phyloP scores from a whole-genome alignment of 345 rosid genomes.

The Eucalyptus melliodora region DNA sequence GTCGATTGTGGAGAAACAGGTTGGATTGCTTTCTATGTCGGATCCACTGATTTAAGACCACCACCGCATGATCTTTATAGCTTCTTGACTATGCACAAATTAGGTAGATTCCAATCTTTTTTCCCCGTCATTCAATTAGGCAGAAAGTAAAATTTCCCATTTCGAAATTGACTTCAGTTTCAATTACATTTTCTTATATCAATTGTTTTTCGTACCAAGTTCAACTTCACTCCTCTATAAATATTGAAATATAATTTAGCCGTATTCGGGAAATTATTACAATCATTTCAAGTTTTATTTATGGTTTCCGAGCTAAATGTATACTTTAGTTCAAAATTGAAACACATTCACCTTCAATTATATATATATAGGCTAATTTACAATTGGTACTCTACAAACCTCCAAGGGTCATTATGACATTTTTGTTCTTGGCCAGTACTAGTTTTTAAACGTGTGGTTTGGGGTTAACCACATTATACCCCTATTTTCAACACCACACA shows the following conservation, averaged over 20 bases:
- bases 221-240: not conserved
- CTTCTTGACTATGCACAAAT: not conserved
- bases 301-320: not conserved
- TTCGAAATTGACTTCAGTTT: not conserved
- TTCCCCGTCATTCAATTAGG: not conserved
- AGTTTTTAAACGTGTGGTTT: not conserved
- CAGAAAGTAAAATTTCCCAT: not conserved
- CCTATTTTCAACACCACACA: not conserved
- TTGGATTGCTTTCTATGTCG: not conserved
- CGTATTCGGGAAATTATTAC: not conserved
- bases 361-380: not conserved
- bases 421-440: not conserved
- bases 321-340: not conserved
- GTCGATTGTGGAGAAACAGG: not conserved
- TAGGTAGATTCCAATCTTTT: not conserved
- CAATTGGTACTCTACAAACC: not conserved
- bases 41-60: not conserved
- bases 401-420: not conserved
- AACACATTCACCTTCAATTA: not conserved
- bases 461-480: not conserved
- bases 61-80: not conserved
- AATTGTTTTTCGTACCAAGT: fast-evolving
- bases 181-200: not conserved
- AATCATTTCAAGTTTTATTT: not conserved
- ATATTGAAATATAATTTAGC: not conserved